Evolutionary conservation across 352 stramenopile genomes (phyloP).

Genomic region (Globisporangium viniferum): DNA sequence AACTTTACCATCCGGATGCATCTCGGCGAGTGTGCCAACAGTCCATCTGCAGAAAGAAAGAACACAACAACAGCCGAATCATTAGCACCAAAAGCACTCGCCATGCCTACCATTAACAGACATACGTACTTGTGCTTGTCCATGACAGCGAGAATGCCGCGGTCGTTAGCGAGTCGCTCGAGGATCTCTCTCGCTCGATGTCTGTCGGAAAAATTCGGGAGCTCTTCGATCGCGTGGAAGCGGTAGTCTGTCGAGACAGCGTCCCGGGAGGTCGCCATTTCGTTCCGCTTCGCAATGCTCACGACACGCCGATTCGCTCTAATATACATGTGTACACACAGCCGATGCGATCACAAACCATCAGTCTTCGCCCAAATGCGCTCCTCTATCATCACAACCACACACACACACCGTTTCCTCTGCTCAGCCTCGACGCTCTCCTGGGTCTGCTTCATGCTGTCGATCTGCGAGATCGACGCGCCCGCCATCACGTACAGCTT

Average conservation of each 20-base stretch:
- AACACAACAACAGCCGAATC: background rate
- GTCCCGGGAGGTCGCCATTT: slow-evolving; percentile 30
- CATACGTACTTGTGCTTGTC: slow-evolving; percentile 75
- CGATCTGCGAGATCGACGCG: slow-evolving; percentile 40
- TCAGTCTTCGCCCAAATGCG: background rate
- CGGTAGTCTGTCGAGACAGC: slow-evolving; percentile 47
- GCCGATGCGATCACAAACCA: background rate
- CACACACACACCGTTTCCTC: slow-evolving; percentile 36
- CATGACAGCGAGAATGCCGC: slow-evolving; percentile 86
- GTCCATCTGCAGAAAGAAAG: slow-evolving; percentile 53
- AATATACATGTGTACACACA: background rate
- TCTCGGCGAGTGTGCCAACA: slow-evolving; percentile 83
- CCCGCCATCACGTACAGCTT: slow-evolving; percentile 46
- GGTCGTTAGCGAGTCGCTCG: slow-evolving; percentile 80
- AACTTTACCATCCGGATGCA: slow-evolving; percentile 91
- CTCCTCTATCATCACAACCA: background rate
- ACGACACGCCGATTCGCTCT: slow-evolving; percentile 57
- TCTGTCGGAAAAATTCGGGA: slow-evolving; percentile 53
- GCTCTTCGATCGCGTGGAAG: slow-evolving; percentile 69
- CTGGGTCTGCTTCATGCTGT: slow-evolving; percentile 50
- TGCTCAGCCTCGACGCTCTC: slow-evolving; percentile 33
- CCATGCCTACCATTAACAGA: background rate
- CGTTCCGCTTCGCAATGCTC: slow-evolving; percentile 53
- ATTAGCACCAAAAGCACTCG: background rate
- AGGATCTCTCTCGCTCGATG: slow-evolving; percentile 75